Conservation (phyloP, 2,329 filamentous ascomycete species). For the Furcasterigmium sp. region DNA sequence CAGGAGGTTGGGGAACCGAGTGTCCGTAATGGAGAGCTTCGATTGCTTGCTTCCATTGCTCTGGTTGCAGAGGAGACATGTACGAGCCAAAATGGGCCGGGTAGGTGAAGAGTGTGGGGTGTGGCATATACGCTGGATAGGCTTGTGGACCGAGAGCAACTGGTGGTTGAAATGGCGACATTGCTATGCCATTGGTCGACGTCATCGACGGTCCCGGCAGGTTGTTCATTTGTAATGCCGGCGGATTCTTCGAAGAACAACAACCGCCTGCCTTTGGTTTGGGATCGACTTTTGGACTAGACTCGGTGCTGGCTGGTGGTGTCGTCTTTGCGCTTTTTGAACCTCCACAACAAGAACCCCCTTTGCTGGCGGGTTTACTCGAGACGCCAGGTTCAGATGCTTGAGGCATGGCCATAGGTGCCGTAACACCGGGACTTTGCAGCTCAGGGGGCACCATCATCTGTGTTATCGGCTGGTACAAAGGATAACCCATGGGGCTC, state of each 20-base stretch:
- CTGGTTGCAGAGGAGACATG: conserved; percentile 48
- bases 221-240: conserved; percentile 6
- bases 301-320: conserved; percentile 8
- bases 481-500: conserved; percentile 9
- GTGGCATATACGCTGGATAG: conserved; percentile 32
- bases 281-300: conserved; percentile 10
- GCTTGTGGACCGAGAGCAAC: conserved; percentile 31
- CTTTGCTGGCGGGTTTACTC: neutral
- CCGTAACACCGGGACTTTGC: neutral
- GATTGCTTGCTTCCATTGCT: conserved; percentile 46
- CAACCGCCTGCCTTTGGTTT: conserved; percentile 21
- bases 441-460: conserved; percentile 8
- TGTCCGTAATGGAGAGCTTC: conserved; percentile 32
- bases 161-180: conserved; percentile 28
- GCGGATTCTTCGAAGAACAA: conserved; percentile 27
- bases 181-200: conserved; percentile 14
- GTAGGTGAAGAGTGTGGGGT: conserved; percentile 45
- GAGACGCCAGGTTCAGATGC: neutral
- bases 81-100: conserved; percentile 50
- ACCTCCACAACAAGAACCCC: conserved; percentile 14
- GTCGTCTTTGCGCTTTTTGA: conserved; percentile 7
- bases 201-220: conserved; percentile 16
- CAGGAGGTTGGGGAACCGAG: conserved; percentile 18
- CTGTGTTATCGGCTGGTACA: conserved; percentile 8
- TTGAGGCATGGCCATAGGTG: neutral